phyloP scores from a whole-genome alignment of 2,329 filamentous ascomycete species.

The Colletotrichum tropicale region DNA sequence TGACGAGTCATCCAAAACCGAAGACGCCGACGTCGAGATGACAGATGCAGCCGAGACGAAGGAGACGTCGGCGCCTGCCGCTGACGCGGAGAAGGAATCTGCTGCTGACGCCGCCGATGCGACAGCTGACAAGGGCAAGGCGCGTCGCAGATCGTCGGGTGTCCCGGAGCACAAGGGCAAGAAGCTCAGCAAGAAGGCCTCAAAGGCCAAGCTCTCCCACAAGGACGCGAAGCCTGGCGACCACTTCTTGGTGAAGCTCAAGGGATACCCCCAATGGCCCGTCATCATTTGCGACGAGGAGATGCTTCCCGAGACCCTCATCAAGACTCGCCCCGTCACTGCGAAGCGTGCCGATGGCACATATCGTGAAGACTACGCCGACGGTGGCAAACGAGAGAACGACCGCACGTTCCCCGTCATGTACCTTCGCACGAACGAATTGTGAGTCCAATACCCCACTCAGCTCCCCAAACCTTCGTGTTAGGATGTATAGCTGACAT shows the following conservation, averaged over 20 bases:
- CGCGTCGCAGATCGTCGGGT: conserved; percentile 75
- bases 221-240: conserved; percentile 88
- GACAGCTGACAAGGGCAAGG: conserved; percentile 47
- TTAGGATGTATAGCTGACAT: neutral
- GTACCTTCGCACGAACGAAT: conserved; percentile 95
- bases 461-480: neutral
- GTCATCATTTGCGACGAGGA: conserved; percentile 92
- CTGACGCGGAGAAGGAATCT: conserved; percentile 23
- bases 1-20: conserved; percentile 33
- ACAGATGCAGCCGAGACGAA: conserved; percentile 55
- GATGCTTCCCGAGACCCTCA: conserved; percentile 83
- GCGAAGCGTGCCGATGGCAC: conserved; percentile 82
- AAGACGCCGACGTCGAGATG: conserved; percentile 63
- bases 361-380: conserved; percentile 84
- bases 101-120: conserved; percentile 35
- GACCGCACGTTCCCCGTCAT: conserved; percentile 93
- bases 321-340: conserved; percentile 82
- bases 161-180: conserved; percentile 73
- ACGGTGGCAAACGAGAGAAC: conserved; percentile 83
- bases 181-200: conserved; percentile 87
- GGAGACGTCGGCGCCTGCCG: conserved; percentile 33
- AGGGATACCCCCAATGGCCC: conserved; percentile 94
- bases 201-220: conserved; percentile 72
- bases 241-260: conserved; percentile 90
- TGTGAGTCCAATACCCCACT: conserved; percentile 68